phyloP scores from a whole-genome alignment of 805 yeast genomes.

The Danielia oregonensis region DNA sequence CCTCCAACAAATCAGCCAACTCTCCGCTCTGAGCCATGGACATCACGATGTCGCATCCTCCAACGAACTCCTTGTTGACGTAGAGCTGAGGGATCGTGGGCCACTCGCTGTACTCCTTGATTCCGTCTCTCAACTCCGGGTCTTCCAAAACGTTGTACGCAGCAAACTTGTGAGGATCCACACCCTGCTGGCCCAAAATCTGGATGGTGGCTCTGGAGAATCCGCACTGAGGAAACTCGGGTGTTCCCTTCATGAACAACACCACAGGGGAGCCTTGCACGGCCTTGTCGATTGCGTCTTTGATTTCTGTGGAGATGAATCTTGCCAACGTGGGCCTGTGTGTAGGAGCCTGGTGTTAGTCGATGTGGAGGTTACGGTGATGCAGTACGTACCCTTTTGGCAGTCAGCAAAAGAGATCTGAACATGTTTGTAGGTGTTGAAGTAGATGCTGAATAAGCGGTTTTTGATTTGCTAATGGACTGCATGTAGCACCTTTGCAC shows the following conservation, averaged over 20 bases:
- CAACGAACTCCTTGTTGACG: constrained; percentile 86
- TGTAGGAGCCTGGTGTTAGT: not conserved
- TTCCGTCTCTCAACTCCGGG: constrained; percentile 88
- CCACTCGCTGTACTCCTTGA: constrained; percentile 95
- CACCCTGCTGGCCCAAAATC: constrained; percentile 92
- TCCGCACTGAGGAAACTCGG: constrained; percentile 97
- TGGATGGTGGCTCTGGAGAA: constrained; percentile 94
- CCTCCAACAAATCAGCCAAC: constrained; percentile 76
- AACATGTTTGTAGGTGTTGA: constrained; percentile 6
- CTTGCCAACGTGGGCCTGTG: constrained; percentile 20
- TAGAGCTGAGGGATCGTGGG: constrained; percentile 98
- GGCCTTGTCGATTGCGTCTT: constrained; percentile 81
- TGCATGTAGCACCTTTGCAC: too few relatives aligned
- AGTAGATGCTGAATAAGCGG: constrained; percentile 2
- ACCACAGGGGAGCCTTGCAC: constrained; percentile 90
- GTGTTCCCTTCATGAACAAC: constrained; percentile 97
- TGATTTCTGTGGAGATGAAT: constrained; percentile 72
- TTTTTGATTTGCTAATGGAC: not conserved
- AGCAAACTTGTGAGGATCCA: constrained; percentile 93
- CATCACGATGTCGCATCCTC: constrained; percentile 94
- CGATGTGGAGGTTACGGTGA: not conserved
- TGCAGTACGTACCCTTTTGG: constrained; percentile 11
- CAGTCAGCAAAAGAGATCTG: constrained; percentile 9
- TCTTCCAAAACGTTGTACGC: constrained; percentile 97
- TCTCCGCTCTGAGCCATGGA: constrained; percentile 93